phyloP scores from a whole-genome alignment of 352 stramenopile genomes.

The Phytophthora litchii region DNA sequence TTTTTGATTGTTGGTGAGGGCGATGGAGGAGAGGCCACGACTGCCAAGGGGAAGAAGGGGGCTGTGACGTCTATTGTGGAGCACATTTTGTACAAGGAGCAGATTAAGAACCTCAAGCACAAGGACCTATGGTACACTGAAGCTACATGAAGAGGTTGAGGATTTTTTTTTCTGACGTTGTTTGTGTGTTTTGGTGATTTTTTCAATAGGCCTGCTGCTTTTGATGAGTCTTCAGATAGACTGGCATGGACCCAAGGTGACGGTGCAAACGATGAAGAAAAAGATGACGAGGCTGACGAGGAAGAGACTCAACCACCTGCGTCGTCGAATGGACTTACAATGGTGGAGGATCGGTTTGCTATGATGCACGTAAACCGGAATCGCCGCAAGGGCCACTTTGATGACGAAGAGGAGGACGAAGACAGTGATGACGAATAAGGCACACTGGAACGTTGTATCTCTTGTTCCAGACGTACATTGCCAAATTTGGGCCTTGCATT shows the following conservation, averaged over 20 bases:
- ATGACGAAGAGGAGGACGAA: constrained; percentile 74
- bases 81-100: constrained; percentile 98
- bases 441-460: not conserved
- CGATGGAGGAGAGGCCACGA: constrained; percentile 68
- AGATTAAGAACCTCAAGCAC: constrained; percentile 97
- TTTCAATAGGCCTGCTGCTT: constrained; percentile 55
- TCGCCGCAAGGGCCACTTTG: constrained; percentile 74
- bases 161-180: not conserved
- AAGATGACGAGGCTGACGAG: constrained; percentile 17
- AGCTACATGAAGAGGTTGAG: not conserved
- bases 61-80: constrained; percentile 92
- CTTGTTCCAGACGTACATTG: constrained; percentile 10
- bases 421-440: constrained; percentile 55
- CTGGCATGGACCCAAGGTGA: constrained; percentile 15
- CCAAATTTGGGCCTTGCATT: constrained; percentile 31
- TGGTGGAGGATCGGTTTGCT: constrained; percentile 56
- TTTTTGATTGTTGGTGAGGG: constrained; percentile 95
- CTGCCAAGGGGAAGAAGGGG: constrained; percentile 83
- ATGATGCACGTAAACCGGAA: constrained; percentile 79
- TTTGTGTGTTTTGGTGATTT: not conserved
- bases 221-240: constrained; percentile 37
- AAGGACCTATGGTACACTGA: constrained; percentile 90
- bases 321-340: constrained; percentile 56
- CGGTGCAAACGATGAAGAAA: constrained; percentile 11
- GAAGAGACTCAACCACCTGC: constrained; percentile 15